Base-by-base conservation (phyloP, 768 basidiomycete species). In the Mycena latifolia region DNA sequence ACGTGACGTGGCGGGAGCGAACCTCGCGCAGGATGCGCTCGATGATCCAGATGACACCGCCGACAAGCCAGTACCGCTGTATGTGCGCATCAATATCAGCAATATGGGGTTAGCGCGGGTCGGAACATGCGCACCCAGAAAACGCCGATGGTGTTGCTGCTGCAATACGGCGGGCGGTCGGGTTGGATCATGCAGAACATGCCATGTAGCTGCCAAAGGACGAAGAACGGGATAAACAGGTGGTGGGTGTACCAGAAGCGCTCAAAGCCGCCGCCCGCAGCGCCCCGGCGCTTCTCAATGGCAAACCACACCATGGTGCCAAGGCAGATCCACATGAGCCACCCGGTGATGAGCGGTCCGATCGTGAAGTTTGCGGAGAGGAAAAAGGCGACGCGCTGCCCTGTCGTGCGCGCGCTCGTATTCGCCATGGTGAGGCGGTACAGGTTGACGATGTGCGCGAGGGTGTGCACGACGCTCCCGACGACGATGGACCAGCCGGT, bases 161-260 rank as follows among this genome's bases (percentile, higher is more conserved):
- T 93, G 80, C 96, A 99, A 79, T 84, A 96, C 0, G 95, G 95
- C 0, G 92, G 85, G 59, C 92, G 84, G 78, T 98, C 95, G 27
- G 96, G 95, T 78, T 93, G 81, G 81, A 96, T 94, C 93, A 96
- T 95, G 81, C 95, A 96, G 88, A 94, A 96, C 92, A 96, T 92
- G 58, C 95, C 95, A 74, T 96, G 96, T 29, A 97, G 82, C 77
- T 98, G 96, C 96, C 96, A 98, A 74, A 84, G 82, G 76, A 95
- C 86, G 84, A 98, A 98, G 87, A 97, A 97, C 63, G 93, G 75
- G 73, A 97, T 87, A 82, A 96, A 97, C 66, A 98, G 83, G 76
- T 98, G 92, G 75, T 94, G 90, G 11, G 88, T 85, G 77, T 94
- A 95, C 92, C 93, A 95, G 82, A 96, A 96, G 74, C 85, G 80